Conservation (phyloP, 768 basidiomycete genomes). For the Asterophora parasitica region DNA sequence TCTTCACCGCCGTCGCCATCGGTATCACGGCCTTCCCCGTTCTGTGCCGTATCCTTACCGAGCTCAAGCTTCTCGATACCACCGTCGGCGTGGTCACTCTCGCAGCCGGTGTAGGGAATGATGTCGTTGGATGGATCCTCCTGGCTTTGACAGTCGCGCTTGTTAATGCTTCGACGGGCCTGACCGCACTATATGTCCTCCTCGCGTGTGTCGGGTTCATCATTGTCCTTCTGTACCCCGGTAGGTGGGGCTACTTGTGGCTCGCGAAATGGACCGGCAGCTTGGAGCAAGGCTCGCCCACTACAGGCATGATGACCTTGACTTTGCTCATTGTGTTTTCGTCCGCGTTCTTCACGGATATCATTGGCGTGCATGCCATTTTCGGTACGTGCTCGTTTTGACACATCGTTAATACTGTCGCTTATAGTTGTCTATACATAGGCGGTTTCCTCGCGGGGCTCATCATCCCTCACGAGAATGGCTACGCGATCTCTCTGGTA, state of each 20-base stretch:
- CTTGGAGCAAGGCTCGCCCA: slow-evolving; percentile 68
- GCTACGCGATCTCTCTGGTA: slow-evolving; percentile 73
- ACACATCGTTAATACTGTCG: background rate
- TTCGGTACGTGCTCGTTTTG: slow-evolving; percentile 37
- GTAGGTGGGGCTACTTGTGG: slow-evolving; percentile 61
- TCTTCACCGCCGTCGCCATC: slow-evolving; percentile 82
- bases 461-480: slow-evolving; percentile 78
- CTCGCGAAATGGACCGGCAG: slow-evolving; percentile 63
- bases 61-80: slow-evolving; percentile 77
- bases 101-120: slow-evolving; percentile 79
- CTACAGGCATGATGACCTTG: slow-evolving; percentile 71
- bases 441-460: slow-evolving; percentile 82
- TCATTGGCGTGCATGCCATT: slow-evolving; percentile 75
- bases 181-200: slow-evolving; percentile 77
- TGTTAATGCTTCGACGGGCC: slow-evolving; percentile 68
- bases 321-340: slow-evolving; percentile 69
- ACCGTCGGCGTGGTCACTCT: slow-evolving; percentile 80
- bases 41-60: slow-evolving; percentile 79
- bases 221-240: slow-evolving; percentile 62
- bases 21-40: slow-evolving; percentile 83
- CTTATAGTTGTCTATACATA: slow-evolving; percentile 20
- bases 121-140: slow-evolving; percentile 76
- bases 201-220: slow-evolving; percentile 63
- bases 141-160: slow-evolving; percentile 82
- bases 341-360: slow-evolving; percentile 81